phyloP scores from a whole-genome alignment of 148 eudicot species.

The Cornus suecica region DNA sequence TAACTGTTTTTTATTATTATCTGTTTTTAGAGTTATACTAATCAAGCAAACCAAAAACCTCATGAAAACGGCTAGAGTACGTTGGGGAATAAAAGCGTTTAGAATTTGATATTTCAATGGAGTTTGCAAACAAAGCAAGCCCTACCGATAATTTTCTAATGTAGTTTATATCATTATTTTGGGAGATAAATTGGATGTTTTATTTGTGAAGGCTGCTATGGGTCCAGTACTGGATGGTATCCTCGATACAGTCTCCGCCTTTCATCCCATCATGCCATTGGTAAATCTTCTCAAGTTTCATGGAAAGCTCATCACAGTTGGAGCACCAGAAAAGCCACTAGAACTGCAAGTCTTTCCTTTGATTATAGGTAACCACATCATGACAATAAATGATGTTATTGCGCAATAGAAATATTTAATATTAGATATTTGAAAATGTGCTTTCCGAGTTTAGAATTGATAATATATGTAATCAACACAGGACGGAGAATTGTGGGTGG shows the following conservation, averaged over 20 bases:
- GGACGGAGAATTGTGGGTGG: background rate
- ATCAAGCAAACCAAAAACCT: too few relatives aligned
- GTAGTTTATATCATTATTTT: background rate
- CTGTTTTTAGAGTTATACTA: too few relatives aligned
- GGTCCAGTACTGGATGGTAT: background rate
- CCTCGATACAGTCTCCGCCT: background rate
- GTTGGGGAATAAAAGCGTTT: too few relatives aligned
- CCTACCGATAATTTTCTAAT: too few relatives aligned
- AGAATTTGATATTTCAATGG: too few relatives aligned
- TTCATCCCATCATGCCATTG: background rate
- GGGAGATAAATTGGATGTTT: background rate
- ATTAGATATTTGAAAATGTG: background rate
- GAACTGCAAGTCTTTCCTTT: background rate
- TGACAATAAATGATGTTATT: background rate
- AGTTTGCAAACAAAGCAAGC: too few relatives aligned
- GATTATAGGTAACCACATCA: background rate
- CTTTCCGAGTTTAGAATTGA: background rate
- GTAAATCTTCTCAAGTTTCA: background rate
- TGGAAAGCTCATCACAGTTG: background rate
- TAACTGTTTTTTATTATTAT: too few relatives aligned
- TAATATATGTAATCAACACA: background rate
- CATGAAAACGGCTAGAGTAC: too few relatives aligned
- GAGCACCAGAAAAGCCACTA: slow-evolving; percentile 1
- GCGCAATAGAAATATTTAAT: background rate
- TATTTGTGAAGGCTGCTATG: background rate